phyloP scores from a whole-genome alignment of 495 filamentous ascomycete genomes.

The Penicillium nucicola region DNA sequence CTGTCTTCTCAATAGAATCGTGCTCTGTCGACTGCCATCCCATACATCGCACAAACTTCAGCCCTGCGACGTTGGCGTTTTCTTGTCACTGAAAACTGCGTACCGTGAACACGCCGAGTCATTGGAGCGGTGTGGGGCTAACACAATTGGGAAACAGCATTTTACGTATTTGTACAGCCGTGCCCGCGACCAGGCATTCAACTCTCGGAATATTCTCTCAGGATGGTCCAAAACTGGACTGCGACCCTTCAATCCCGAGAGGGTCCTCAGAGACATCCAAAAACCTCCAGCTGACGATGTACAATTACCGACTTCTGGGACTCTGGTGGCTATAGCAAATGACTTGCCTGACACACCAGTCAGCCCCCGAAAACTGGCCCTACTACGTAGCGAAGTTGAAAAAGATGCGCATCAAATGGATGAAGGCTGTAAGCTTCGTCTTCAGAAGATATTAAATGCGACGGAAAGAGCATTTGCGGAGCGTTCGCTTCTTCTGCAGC shows the following conservation, averaged over 20 bases:
- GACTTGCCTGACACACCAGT: too few species aligned
- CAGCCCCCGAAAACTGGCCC: too few species aligned
- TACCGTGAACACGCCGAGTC: slow-evolving; percentile 17
- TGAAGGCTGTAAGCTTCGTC: slow-evolving; percentile 18
- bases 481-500: slow-evolving; percentile 21
- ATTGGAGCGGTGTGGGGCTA: slow-evolving; percentile 19
- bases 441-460: slow-evolving; percentile 22
- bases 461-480: slow-evolving; percentile 29
- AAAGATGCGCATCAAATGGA: slow-evolving; percentile 23
- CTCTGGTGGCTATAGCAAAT: too few species aligned
- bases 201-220: slow-evolving; percentile 29
- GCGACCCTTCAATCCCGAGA: slow-evolving; percentile 32
- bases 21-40: slow-evolving; percentile 27
- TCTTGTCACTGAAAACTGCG: too few species aligned
- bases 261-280: too few species aligned
- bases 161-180: slow-evolving; percentile 33
- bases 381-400: slow-evolving; percentile 27
- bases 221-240: slow-evolving; percentile 26
- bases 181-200: slow-evolving; percentile 27
- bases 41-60: too few species aligned
- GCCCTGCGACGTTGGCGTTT: too few species aligned
- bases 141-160: slow-evolving; percentile 29
- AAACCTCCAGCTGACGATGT: too few species aligned
- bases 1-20: slow-evolving; percentile 29
- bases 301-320: too few species aligned